Conservation (phyloP, 1,284 basidiomycete genomes). For the Bjerkandera adusta region DNA sequence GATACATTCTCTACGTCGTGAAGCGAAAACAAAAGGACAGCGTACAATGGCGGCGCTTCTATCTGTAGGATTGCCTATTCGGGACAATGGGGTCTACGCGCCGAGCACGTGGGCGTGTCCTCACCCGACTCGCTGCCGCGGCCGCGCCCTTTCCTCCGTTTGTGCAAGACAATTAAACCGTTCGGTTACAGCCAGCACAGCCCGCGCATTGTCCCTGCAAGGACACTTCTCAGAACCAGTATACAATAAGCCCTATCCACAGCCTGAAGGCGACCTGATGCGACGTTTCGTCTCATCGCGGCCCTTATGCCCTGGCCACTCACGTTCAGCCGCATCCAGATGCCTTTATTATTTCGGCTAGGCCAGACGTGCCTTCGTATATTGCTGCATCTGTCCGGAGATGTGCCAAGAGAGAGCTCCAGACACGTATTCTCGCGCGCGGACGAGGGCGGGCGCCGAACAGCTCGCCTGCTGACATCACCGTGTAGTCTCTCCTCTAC, state of each 20-base stretch:
- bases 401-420: no score
- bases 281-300: no score
- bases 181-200: constrained; percentile 15
- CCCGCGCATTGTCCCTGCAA: constrained; percentile 13
- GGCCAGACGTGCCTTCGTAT: no score
- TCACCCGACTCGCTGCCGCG: not conserved
- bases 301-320: no score
- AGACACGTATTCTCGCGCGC: no score
- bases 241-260: constrained; percentile 5
- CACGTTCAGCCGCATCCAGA: no score
- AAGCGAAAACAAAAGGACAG: constrained; percentile 33
- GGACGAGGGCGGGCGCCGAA: no score
- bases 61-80: constrained; percentile 25
- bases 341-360: no score
- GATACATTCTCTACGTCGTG: constrained; percentile 24
- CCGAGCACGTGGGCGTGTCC: constrained; percentile 12
- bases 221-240: not conserved
- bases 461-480: no score
- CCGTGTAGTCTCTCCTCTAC: no score
- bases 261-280: no score
- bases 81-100: constrained; percentile 22
- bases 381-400: no score
- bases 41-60: constrained; percentile 26
- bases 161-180: constrained; percentile 24
- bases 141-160: constrained; percentile 5